Conservation (phyloP, 352 stramenopile genomes). For the Phytophthora capsici region DNA sequence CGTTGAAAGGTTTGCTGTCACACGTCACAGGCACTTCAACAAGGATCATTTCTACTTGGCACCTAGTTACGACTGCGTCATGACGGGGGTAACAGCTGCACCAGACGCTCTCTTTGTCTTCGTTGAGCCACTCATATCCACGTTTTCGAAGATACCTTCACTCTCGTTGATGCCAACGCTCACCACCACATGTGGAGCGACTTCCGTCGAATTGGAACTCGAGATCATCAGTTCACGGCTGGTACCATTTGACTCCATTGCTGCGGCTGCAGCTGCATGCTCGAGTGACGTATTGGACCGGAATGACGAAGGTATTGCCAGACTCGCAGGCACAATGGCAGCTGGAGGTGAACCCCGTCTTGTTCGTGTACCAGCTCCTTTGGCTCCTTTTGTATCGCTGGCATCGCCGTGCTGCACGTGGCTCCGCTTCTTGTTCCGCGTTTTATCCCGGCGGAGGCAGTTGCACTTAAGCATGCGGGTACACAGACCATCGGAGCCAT, state of each 20-base stretch:
- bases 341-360: conserved; percentile 25
- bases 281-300: conserved; percentile 22
- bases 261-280: conserved; percentile 12
- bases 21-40: conserved; percentile 31
- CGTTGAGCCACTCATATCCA: conserved; percentile 25
- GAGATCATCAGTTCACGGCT: conserved; percentile 4
- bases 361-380: conserved; percentile 13
- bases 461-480: conserved; percentile 80
- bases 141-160: conserved; percentile 59
- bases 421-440: conserved; percentile 30
- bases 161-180: conserved; percentile 51
- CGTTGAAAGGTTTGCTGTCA: conserved; percentile 21
- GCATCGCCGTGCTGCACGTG: conserved; percentile 41
- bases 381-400: conserved; percentile 18
- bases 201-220: conserved; percentile 10
- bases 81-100: conserved; percentile 7
- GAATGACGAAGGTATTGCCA: conserved; percentile 20
- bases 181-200: conserved; percentile 16
- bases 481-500: conserved; percentile 76
- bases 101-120: conserved; percentile 17
- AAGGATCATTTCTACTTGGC: too few relatives aligned
- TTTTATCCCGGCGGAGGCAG: conserved; percentile 53
- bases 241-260: conserved; percentile 16
- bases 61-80: conserved; percentile 6
- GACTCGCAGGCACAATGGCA: conserved; percentile 21